phyloP scores from a whole-genome alignment of 148 eudicot genomes.

The Vaccinium myrtillus region DNA sequence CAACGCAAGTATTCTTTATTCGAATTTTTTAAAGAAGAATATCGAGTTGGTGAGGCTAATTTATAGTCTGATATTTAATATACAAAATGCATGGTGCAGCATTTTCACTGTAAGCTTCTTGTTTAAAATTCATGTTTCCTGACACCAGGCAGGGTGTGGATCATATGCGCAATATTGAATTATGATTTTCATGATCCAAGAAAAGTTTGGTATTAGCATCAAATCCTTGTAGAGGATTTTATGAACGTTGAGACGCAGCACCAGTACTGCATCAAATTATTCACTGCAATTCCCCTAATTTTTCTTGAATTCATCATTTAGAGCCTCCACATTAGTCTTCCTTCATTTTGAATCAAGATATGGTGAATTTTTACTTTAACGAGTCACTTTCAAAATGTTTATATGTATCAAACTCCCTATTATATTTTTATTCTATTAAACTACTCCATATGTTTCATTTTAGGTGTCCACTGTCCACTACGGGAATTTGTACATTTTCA shows the following conservation, averaged over 20 bases:
- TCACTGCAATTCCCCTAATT: background rate
- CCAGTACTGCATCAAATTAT: background rate
- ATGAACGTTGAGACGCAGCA: background rate
- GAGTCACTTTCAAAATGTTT: too few relatives aligned
- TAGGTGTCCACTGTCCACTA: too few relatives aligned
- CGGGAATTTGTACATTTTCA: too few relatives aligned
- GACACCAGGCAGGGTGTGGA: conserved; percentile 11
- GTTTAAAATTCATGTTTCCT: conserved; percentile 21
- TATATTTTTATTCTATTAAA: too few relatives aligned
- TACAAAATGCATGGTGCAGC: background rate
- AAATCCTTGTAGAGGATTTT: conserved; percentile 4
- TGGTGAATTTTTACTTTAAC: too few relatives aligned
- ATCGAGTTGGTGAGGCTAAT: conserved; percentile 10
- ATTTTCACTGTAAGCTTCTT: background rate
- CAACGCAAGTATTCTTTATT: background rate
- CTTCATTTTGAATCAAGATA: too few relatives aligned
- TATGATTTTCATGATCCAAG: conserved; percentile 1
- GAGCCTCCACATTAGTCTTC: too few relatives aligned
- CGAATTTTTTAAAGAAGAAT: background rate
- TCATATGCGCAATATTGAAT: background rate
- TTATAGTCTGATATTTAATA: background rate
- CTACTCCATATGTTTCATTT: too few relatives aligned
- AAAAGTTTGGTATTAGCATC: background rate
- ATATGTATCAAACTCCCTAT: too few relatives aligned
- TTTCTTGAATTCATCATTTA: too few relatives aligned